Percentiles rank a stretch among this genome's conserved stretches.
phyloP scores from a whole-genome alignment of 352 stramenopile species.

The Vaucheria bursata region DNA sequence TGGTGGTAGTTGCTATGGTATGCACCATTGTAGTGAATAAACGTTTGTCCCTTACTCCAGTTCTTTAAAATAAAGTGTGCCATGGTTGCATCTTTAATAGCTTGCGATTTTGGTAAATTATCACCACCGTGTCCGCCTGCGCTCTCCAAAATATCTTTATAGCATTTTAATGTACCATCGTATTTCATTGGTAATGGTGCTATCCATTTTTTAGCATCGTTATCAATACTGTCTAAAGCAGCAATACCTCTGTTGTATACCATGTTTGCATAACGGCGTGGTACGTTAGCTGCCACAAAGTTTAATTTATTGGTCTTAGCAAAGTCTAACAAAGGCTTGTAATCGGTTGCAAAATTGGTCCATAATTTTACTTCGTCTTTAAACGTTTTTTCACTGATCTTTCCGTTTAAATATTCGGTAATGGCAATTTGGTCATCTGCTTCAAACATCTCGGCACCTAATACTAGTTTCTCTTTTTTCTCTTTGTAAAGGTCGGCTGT shows the following conservation, averaged over 20 bases:
- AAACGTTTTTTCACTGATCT: background rate
- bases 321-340: background rate
- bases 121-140: background rate
- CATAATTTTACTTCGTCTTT: constrained; percentile 5
- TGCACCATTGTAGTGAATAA: no score
- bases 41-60: no score
- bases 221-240: background rate
- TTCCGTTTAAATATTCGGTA: background rate
- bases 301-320: background rate
- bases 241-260: background rate
- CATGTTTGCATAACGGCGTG: background rate
- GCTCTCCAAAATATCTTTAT: constrained; percentile 1
- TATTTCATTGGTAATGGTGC: constrained; percentile 1
- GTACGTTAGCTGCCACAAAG: background rate
- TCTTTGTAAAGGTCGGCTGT: background rate
- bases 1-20: no score
- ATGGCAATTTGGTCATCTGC: background rate
- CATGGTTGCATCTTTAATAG: no score
- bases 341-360: constrained; percentile 1
- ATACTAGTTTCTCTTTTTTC: background rate
- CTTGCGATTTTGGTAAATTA: no score
- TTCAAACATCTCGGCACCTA: constrained; percentile 1
- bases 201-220: background rate
- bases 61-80: no score
- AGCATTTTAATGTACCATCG: background rate